phyloP scores from a whole-genome alignment of 768 basidiomycete genomes.

The Lentinula lateritia region DNA sequence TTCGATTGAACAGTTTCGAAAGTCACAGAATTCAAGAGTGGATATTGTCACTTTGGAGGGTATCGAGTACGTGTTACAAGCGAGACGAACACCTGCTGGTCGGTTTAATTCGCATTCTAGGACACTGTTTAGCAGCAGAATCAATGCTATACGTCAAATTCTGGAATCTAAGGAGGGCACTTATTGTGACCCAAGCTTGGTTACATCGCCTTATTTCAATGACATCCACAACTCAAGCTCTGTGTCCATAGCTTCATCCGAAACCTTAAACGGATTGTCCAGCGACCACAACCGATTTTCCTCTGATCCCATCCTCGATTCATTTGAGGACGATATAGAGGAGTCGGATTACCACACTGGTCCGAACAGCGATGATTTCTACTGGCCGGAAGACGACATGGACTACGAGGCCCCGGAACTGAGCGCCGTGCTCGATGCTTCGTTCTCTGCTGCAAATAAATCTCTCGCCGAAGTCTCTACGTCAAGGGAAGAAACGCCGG shows the following conservation, averaged over 20 bases:
- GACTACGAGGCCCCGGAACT: conserved; percentile 22
- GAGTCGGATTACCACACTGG: conserved; percentile 12
- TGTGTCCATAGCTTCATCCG: neutral
- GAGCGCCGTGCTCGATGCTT: conserved; percentile 16
- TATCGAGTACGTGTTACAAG: conserved; percentile 26
- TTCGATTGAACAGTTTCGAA: conserved; percentile 1
- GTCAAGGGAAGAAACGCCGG: neutral
- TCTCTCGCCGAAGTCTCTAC: conserved; percentile 10
- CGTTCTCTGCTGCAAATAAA: conserved; percentile 12
- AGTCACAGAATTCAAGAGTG: conserved; percentile 15
- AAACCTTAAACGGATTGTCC: neutral
- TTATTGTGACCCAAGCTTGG: neutral
- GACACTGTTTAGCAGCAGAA: conserved; percentile 28
- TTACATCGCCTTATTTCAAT: neutral
- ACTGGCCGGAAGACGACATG: conserved; percentile 39
- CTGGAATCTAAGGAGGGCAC: conserved; percentile 16
- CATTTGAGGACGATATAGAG: neutral
- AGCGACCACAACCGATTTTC: neutral
- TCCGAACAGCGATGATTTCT: conserved; percentile 37
- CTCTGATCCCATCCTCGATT: conserved; percentile 2
- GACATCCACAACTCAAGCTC: neutral
- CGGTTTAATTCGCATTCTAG: conserved; percentile 17
- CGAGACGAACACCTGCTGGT: neutral
- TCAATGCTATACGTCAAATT: conserved; percentile 29
- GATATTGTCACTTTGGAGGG: conserved; percentile 38